Conservation (phyloP, 106 monocot genomes). For the Platanthera zijinensis region DNA sequence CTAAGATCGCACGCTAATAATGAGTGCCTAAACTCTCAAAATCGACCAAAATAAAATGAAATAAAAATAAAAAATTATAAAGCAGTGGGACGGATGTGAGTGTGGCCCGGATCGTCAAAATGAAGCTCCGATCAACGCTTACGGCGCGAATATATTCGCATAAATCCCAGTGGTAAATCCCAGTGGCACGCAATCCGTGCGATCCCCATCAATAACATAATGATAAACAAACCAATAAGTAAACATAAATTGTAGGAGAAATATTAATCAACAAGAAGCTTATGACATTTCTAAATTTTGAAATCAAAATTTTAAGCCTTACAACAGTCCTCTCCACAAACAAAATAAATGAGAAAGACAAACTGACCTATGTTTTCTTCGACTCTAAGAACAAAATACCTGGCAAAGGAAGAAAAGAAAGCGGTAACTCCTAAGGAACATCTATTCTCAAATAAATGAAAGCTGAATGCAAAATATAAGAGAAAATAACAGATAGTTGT, state of each 20-base stretch:
- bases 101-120: too few species aligned
- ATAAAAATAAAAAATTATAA: too few species aligned
- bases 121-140: too few species aligned
- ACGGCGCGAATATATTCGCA: too few species aligned
- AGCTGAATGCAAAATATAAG: neutral
- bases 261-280: neutral
- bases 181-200: too few species aligned
- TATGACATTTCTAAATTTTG: neutral
- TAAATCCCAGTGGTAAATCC: too few species aligned
- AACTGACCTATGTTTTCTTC: constrained; percentile 85
- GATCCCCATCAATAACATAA: neutral
- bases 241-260: neutral
- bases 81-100: too few species aligned
- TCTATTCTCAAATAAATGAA: neutral
- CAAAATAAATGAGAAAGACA: neutral
- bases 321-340: neutral
- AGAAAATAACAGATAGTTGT: neutral
- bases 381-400: constrained; percentile 95
- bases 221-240: neutral
- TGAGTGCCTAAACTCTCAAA: too few species aligned
- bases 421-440: neutral
- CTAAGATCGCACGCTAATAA: too few species aligned
- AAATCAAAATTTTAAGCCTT: neutral
- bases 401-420: constrained; percentile 27
- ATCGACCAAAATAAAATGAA: too few species aligned